Base-by-base conservation (phyloP, 1,284 basidiomycete genomes). In the Melampsora larici-populina region DNA sequence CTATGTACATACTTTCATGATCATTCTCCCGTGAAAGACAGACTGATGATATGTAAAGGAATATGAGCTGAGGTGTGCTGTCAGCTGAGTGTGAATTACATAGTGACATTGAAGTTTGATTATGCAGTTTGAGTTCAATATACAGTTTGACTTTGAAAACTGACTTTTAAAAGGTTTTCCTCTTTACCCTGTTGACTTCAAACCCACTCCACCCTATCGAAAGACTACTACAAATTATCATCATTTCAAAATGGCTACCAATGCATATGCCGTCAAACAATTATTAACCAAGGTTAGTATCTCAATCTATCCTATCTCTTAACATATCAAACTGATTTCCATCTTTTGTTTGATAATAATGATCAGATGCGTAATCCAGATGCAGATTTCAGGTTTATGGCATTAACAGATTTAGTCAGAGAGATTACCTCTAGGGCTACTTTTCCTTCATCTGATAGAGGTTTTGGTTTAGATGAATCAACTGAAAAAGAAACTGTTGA, bases 371-470 rank as follows among this genome's bases (percentile, higher is more conserved):
- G 79, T 65, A 82, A 93, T 78, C 82, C 81, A 21, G 82, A 83
- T 78, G 81, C 82, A 9, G 82, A 82, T 76, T 79, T 82, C 83
- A 95, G 94, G 82, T 94, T 92, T 84, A 97, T 97, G 94, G 93
- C 93, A 60, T 86, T 97, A 79, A 94, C 93, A 79, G 94, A 97
- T 84, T 85, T 97, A 80, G 90, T 92, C 87, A 89, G 89, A 68
- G 94, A 96, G 85, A 90, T 94, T 85, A 89, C 88, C 48, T 46
- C 58, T 31, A 69, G 81, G 89, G 91, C 88, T 87, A 87, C 79
- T 84, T 66, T 79, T 9, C 70, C 81, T 49, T 68, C 84, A 67
- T 89, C 92, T 60, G 94, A 97, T 83, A 93, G 96, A 81, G 74
- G 79, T 81, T 33, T 78, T 81, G 24, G 79, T 60, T 17, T 80